Base-by-base conservation (phyloP, 148 eudicot species). In the Spergularia bocconei region DNA sequence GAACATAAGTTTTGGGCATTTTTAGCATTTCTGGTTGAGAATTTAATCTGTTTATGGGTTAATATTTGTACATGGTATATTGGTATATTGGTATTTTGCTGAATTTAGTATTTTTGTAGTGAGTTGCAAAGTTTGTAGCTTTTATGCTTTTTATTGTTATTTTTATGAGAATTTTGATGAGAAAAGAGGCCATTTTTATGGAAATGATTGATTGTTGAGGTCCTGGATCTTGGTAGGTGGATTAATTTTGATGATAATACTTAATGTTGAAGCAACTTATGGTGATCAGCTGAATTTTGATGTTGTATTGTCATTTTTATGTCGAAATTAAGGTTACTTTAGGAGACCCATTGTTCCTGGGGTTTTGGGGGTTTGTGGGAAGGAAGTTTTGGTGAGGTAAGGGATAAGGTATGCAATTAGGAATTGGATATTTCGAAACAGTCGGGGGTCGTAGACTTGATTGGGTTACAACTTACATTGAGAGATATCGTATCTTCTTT, bases 221-320 rank as follows among this genome's bases (percentile, higher is more conserved):
- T 44, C 41, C 6, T 64, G 67, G 70, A 44, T 77, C 62, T 71
- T 77, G 63, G 61, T 62, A 10, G 58, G 56, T 13, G 48, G 48
- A 44, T 44, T 8, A 44, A 0, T 44, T 6, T 44, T 44, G 36
- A 71, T 55, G 51, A 0, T 15, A 19, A n/a, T 13, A 13, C 19
- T 7, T 3, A 33, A 1, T 9, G 61, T 57, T 57, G 19, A 6
- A 57, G 61, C 5, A 17, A 33, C 13, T 50, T 12, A 15, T 69
- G 54, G 29, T 12, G 25, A 5, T 10, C 25, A 47, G 61, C 38
- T 61, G 25, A 11, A 21, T 23, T 44, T 44, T 9, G 48, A 44
- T 44, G 8, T 44, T 6, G 8, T 44, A 44, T 44, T 6, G 7
- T 44, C 48, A 55, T 5, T 55, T 4, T 14, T 17, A 15, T 0